phyloP scores from a whole-genome alignment of 495 filamentous ascomycete species.

The Pyronema omphalodes region DNA sequence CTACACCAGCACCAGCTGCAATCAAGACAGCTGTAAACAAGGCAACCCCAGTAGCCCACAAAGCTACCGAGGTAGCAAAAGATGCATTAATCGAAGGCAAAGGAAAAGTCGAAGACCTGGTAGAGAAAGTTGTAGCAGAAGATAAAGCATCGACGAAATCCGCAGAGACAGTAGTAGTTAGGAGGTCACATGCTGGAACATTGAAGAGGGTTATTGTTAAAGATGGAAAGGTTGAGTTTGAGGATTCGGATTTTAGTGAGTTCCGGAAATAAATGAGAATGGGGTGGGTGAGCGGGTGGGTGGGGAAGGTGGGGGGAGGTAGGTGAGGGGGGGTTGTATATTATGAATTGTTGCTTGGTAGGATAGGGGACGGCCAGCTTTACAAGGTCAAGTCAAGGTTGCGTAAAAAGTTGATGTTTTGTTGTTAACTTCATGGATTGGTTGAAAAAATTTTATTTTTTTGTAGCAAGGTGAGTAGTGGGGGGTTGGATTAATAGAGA shows the following conservation, averaged over 20 bases:
- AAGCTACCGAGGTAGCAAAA: neutral
- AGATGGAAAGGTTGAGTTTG: conserved; percentile 52
- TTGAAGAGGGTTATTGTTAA: conserved; percentile 39
- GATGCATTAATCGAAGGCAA: neutral
- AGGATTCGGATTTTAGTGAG: conserved; percentile 38
- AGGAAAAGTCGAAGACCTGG: neutral
- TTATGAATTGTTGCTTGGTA: neutral
- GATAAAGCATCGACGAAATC: neutral
- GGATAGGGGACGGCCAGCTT: too few relatives aligned
- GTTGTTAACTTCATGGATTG: too few relatives aligned
- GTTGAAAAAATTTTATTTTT: too few relatives aligned
- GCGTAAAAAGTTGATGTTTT: too few relatives aligned
- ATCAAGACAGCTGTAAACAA: conserved; percentile 24
- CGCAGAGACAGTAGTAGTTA: neutral
- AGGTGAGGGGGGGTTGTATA: neutral
- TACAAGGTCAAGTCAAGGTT: too few relatives aligned
- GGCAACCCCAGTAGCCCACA: neutral
- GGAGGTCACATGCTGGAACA: neutral
- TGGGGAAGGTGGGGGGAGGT: too few relatives aligned
- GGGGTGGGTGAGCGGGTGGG: too few relatives aligned
- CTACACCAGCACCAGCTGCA: conserved; percentile 14
- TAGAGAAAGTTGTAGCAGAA: neutral
- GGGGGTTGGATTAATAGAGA: too few relatives aligned
- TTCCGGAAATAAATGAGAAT: conserved; percentile 25
- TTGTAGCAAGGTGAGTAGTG: too few relatives aligned